Conservation (phyloP, 495 filamentous ascomycete species). For the Xylaria cubensis region DNA sequence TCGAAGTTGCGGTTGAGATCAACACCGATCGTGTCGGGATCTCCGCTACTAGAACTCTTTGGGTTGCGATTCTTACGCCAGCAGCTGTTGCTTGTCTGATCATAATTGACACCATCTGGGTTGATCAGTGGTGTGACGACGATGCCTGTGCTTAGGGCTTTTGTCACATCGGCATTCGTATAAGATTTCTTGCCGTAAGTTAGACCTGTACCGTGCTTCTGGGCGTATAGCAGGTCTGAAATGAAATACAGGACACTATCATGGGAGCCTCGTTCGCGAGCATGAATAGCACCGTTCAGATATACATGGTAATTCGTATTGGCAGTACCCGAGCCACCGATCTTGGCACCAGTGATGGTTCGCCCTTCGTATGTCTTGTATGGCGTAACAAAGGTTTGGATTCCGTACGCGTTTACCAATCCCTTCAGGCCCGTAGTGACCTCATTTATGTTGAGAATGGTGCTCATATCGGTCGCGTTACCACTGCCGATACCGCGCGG, state of each 20-base stretch:
- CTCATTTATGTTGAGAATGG: constrained; percentile 43
- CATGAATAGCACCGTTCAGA: constrained; percentile 43
- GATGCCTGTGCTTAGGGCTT: constrained; percentile 44
- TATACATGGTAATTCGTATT: constrained; percentile 41
- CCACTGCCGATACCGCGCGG: constrained; percentile 41
- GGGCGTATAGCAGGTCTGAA: constrained; percentile 46
- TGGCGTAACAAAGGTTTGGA: constrained; percentile 38
- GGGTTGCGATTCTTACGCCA: constrained; percentile 54
- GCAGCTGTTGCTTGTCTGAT: constrained; percentile 42
- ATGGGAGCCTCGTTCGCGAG: constrained; percentile 46
- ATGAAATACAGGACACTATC: constrained; percentile 48
- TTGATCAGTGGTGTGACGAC: constrained; percentile 49
- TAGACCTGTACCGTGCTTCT: constrained; percentile 43
- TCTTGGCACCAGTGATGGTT: constrained; percentile 32
- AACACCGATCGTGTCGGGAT: constrained; percentile 37
- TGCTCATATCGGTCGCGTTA: constrained; percentile 31
- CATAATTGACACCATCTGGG: constrained; percentile 50
- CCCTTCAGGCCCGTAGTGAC: constrained; percentile 42
- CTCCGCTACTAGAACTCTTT: constrained; percentile 19
- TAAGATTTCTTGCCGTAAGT: constrained; percentile 49
- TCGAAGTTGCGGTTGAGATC: constrained; percentile 53
- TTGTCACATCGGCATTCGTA: constrained; percentile 46
- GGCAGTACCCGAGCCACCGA: constrained; percentile 33
- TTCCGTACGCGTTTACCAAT: constrained; percentile 39
- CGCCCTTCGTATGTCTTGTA: constrained; percentile 45